Percentiles rank a stretch among this genome's conserved stretches.
These are phyloP conservation scores for Trichosporon coremiiforme DNA, from an alignment of 1,284 basidiomycete genomes.

Conservation along the genomic window DNA sequence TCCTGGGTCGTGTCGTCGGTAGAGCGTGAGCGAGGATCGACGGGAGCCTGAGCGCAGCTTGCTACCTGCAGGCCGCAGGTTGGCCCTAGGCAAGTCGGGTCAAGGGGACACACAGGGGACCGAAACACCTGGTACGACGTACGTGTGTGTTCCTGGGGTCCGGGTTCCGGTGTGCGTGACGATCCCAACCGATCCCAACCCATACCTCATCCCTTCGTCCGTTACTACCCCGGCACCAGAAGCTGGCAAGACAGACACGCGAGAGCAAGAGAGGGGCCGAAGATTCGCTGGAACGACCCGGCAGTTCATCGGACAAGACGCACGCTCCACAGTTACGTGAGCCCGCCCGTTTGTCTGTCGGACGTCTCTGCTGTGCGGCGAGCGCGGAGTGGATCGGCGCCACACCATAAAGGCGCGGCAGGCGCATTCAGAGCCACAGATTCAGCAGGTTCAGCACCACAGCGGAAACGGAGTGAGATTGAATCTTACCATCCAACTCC, in stretches of 20 bases:
- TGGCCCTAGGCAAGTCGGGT: too few species aligned
- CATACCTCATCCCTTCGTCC: too few species aligned
- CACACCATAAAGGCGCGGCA: neutral
- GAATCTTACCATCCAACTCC: too few species aligned
- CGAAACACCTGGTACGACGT: neutral
- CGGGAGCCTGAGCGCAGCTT: too few species aligned
- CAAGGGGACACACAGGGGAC: neutral
- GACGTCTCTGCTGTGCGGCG: neutral
- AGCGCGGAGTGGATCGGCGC: neutral
- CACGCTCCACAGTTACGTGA: neutral
- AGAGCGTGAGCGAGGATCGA: neutral
- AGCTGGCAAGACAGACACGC: too few species aligned
- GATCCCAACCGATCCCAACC: too few species aligned
- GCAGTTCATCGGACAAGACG: neutral
- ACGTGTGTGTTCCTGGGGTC: neutral
- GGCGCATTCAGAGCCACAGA: neutral
- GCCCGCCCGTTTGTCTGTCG: neutral
- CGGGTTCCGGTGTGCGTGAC: neutral
- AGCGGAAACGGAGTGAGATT: neutral
- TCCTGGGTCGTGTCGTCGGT: too few species aligned
- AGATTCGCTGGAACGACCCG: neutral
- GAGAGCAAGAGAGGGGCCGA: neutral
- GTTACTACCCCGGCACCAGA: too few species aligned
- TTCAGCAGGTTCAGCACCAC: neutral
- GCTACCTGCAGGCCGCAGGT: too few species aligned